phyloP scores from a whole-genome alignment of 805 yeast genomes.

The Soucietia sequanensis region DNA sequence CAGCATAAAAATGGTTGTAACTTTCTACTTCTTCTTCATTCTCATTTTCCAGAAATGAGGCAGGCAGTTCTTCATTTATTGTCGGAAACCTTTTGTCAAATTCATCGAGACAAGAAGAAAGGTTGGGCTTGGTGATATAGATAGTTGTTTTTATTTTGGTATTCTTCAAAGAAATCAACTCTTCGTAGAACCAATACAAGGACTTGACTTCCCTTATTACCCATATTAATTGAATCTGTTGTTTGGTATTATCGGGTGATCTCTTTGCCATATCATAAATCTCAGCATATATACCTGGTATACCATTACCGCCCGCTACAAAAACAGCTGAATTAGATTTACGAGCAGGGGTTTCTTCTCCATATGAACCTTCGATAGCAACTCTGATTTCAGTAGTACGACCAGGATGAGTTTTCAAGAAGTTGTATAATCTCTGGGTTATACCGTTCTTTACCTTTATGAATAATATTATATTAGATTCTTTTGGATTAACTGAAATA shows the following conservation, averaged over 20 bases:
- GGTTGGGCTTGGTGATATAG: constrained; percentile 27
- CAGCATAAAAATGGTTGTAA: neutral
- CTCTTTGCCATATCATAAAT: constrained; percentile 16
- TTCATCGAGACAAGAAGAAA: constrained; percentile 4
- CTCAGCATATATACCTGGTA: constrained; percentile 41
- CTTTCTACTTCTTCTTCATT: neutral
- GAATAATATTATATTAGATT: constrained; percentile 25
- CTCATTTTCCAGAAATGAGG: neutral
- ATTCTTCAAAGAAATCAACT: constrained; percentile 27
- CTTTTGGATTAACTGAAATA: constrained; percentile 10
- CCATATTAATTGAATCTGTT: constrained; percentile 53
- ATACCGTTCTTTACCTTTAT: constrained; percentile 36
- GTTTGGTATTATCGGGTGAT: constrained; percentile 7
- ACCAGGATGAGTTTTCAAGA: constrained; percentile 17
- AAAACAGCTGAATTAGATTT: constrained; percentile 28
- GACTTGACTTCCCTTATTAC: constrained; percentile 50
- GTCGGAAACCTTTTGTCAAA: constrained; percentile 4
- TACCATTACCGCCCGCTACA: constrained; percentile 43
- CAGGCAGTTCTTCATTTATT: constrained; percentile 3
- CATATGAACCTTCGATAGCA: constrained; percentile 40
- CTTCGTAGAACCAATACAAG: constrained; percentile 50
- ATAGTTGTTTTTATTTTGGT: constrained; percentile 29
- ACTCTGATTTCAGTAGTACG: constrained; percentile 22
- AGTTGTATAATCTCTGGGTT: constrained; percentile 20
- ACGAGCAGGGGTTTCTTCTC: constrained; percentile 31